These are phyloP conservation scores for Samsoniella hepiali DNA, from an alignment of 2,329 filamentous ascomycete species.

Conservation along the genomic window DNA sequence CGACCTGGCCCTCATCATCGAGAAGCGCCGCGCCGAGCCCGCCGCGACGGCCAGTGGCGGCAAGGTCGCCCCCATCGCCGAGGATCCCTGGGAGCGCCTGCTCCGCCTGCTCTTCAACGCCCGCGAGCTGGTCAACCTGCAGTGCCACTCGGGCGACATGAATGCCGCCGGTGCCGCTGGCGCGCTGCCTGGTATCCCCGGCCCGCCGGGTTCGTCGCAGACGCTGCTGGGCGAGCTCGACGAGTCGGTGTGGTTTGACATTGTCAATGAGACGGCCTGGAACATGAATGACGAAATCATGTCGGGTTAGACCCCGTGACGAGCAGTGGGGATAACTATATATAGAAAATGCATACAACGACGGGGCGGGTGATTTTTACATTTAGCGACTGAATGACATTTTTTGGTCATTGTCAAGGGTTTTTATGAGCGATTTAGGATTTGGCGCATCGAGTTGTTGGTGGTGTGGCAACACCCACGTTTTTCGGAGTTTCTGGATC, in stretches of 20 bases:
- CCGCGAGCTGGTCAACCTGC: conserved; percentile 31
- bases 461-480: not conserved
- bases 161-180: conserved; percentile 18
- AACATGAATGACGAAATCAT: conserved; percentile 20
- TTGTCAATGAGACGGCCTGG: conserved; percentile 19
- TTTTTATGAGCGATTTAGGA: conserved; percentile 1
- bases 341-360: not conserved
- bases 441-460: not conserved
- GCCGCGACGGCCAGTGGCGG: not conserved
- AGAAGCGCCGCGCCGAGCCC: conserved; percentile 29
- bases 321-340: not conserved
- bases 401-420: not conserved
- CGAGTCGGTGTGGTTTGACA: conserved; percentile 20
- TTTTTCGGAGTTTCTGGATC: not conserved
- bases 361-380: not conserved
- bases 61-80: conserved; percentile 20
- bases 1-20: conserved; percentile 30
- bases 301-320: conserved; percentile 1
- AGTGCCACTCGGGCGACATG: conserved; percentile 29
- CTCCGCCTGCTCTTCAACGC: conserved; percentile 31
- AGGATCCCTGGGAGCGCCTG: conserved; percentile 34
- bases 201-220: conserved; percentile 17
- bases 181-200: conserved; percentile 22
- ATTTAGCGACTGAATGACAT: not conserved
- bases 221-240: conserved; percentile 18